phyloP scores from a whole-genome alignment of 78 protist species.

The Dictyostelium intermedium region DNA sequence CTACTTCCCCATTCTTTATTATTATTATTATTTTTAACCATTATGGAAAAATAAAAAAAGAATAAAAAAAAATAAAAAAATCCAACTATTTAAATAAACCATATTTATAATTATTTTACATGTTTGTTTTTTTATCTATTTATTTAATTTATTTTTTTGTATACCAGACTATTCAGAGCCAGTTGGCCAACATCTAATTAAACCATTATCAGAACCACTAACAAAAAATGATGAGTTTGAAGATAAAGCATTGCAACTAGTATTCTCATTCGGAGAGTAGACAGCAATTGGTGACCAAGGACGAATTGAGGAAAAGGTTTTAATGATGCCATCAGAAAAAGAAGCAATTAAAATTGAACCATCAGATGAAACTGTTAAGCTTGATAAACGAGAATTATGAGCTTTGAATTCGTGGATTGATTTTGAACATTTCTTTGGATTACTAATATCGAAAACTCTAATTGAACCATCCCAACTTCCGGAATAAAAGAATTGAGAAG shows the following conservation, averaged over 20 bases:
- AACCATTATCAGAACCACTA: conserved; percentile 9
- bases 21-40: no score
- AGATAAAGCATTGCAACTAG: background rate
- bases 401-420: background rate
- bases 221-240: background rate
- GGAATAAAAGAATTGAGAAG: background rate
- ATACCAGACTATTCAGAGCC: background rate
- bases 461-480: conserved; percentile 10
- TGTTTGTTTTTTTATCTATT: background rate
- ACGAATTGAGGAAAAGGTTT: background rate
- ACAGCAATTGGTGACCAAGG: background rate
- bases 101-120: background rate
- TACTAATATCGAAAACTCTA: background rate
- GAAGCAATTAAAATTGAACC: background rate
- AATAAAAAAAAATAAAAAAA: background rate
- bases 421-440: background rate
- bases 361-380: background rate
- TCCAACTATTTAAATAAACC: background rate
- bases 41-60: background rate
- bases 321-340: conserved; percentile 9
- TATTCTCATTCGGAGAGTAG: background rate
- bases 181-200: conserved; percentile 7
- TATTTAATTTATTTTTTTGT: background rate
- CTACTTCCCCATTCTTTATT: background rate
- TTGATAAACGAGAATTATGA: background rate